These are phyloP conservation scores for Entomortierella beljakovae DNA, from an alignment of 192 early-diverging fungal genomes.

Conservation along the genomic window DNA sequence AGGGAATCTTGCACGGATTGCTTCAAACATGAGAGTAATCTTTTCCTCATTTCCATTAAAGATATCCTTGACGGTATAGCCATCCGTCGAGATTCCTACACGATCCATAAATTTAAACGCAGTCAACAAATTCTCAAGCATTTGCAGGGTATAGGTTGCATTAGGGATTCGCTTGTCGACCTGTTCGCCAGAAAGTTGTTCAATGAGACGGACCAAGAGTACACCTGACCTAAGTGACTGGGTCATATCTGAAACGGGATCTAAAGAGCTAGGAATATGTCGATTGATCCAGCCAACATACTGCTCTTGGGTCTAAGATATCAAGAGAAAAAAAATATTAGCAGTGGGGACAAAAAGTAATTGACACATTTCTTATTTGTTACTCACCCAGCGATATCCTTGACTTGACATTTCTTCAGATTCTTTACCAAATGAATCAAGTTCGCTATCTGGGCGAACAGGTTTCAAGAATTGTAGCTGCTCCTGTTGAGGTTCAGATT, in stretches of 20 bases:
- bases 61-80: constrained; percentile 67
- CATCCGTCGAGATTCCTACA: constrained; percentile 63
- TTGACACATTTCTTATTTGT: no score
- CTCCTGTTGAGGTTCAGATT: constrained; percentile 7
- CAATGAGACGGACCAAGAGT: constrained; percentile 59
- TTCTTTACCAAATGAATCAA: constrained; percentile 22
- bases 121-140: constrained; percentile 64
- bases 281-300: constrained; percentile 65
- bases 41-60: constrained; percentile 52
- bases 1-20: constrained; percentile 39
- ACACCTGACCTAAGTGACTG: constrained; percentile 62
- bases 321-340: neutral
- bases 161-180: constrained; percentile 59
- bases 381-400: constrained; percentile 15
- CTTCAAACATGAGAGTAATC: constrained; percentile 46
- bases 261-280: constrained; percentile 45
- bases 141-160: constrained; percentile 61
- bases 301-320: constrained; percentile 44
- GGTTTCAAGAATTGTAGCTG: constrained; percentile 13
- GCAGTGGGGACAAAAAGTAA: neutral
- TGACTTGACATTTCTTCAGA: neutral
- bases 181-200: constrained; percentile 58
- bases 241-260: constrained; percentile 55
- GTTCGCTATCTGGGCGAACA: constrained; percentile 40
- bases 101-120: constrained; percentile 70